phyloP scores from a whole-genome alignment of 1,284 basidiomycete genomes.

The Earliella scabrosa region DNA sequence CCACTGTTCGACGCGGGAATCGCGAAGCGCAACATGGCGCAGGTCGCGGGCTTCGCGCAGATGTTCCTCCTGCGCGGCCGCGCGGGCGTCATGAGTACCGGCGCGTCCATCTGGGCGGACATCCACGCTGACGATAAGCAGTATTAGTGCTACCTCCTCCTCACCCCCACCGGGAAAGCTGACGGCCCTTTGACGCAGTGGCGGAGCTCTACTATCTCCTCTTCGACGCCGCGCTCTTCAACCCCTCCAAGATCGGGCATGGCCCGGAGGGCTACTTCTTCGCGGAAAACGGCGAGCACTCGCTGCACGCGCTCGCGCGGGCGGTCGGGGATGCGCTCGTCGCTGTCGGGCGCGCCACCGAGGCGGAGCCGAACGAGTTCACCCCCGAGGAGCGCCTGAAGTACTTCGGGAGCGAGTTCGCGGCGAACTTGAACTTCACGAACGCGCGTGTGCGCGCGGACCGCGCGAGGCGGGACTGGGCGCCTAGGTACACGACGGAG shows the following conservation, averaged over 20 bases:
- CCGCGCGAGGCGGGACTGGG: conserved; percentile 41
- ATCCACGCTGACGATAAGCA: conserved; percentile 22
- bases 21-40: conserved; percentile 39
- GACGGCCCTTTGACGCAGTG: conserved; percentile 14
- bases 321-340: conserved; percentile 41
- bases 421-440: conserved; percentile 39
- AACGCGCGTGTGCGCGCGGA: conserved; percentile 47
- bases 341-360: conserved; percentile 27
- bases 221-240: conserved; percentile 15
- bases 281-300: conserved; percentile 49
- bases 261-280: conserved; percentile 52
- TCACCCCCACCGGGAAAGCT: too few species aligned
- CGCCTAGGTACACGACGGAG: conserved; percentile 32
- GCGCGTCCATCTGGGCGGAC: conserved; percentile 33
- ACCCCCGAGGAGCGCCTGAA: conserved; percentile 33
- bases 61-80: conserved; percentile 36
- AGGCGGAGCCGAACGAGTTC: conserved; percentile 30
- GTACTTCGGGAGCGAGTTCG: conserved; percentile 19
- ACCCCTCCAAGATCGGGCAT: conserved; percentile 32
- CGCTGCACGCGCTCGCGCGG: conserved; percentile 38
- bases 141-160: too few species aligned
- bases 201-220: conserved; percentile 21
- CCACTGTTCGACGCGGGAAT: conserved; percentile 41
- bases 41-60: conserved; percentile 37
- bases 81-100: conserved; percentile 37